Conservation (phyloP, 352 stramenopile species). For the Globisporangium canariense region DNA sequence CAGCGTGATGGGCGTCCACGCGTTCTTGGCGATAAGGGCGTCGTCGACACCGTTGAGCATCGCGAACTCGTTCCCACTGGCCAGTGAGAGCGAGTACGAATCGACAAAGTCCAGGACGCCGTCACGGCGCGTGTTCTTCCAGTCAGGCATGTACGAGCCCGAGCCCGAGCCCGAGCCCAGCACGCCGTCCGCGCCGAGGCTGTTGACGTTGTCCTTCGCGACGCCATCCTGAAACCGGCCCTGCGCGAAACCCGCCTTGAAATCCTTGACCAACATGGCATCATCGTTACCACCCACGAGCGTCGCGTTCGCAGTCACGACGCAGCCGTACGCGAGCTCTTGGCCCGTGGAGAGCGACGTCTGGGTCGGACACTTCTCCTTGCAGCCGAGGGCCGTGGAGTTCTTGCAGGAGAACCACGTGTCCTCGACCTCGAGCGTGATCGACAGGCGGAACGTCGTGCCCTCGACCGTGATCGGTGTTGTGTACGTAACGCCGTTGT, state of each 20-base stretch:
- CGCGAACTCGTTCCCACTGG: neutral
- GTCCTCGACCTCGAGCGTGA: neutral
- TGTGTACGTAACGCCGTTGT: neutral
- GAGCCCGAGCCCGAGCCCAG: neutral
- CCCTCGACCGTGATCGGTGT: neutral
- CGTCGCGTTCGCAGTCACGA: neutral
- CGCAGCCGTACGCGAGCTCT: neutral
- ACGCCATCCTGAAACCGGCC: neutral
- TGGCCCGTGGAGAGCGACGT: neutral
- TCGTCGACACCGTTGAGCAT: constrained; percentile 7
- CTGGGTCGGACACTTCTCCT: neutral
- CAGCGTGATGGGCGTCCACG: neutral
- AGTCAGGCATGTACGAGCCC: neutral
- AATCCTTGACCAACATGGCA: neutral
- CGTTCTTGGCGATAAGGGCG: neutral
- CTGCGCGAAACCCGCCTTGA: neutral
- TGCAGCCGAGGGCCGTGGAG: neutral
- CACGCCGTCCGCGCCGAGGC: neutral
- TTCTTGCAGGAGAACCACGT: constrained; percentile 3
- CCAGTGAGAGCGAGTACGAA: neutral
- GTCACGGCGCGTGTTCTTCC: neutral
- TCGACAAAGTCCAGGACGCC: neutral
- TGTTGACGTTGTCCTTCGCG: neutral
- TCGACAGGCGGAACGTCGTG: neutral
- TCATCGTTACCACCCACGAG: neutral